phyloP scores from a whole-genome alignment of 75 land plant species.

The Cupressus sempervirens region DNA sequence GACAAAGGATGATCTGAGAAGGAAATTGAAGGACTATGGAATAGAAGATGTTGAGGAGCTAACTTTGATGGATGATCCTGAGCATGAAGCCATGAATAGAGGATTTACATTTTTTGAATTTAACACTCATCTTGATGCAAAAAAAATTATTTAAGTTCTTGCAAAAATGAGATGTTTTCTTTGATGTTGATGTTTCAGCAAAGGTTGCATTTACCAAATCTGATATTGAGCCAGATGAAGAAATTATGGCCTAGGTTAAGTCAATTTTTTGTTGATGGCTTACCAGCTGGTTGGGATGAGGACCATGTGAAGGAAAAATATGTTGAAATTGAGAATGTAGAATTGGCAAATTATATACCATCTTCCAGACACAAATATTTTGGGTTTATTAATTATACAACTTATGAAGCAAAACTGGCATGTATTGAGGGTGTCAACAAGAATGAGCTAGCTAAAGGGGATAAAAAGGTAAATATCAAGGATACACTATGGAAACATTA shows the following conservation, averaged over 20 bases:
- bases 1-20: too few relatives aligned
- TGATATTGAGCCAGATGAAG: conserved; percentile 40
- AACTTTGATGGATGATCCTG: conserved; percentile 49
- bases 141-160: conserved; percentile 29
- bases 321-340: conserved; percentile 56
- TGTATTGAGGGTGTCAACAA: conserved; percentile 61
- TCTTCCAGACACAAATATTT: conserved; percentile 68
- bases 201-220: conserved; percentile 53
- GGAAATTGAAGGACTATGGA: too few relatives aligned
- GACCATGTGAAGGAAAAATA: conserved; percentile 39
- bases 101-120: conserved; percentile 57
- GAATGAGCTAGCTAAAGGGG: conserved; percentile 41
- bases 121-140: conserved; percentile 44
- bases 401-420: conserved; percentile 64
- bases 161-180: conserved; percentile 32
- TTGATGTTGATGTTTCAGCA: conserved; percentile 38
- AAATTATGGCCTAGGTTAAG: conserved; percentile 59
- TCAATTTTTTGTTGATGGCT: conserved; percentile 69
- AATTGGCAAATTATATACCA: conserved; percentile 61
- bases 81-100: conserved; percentile 34
- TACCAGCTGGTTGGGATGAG: conserved; percentile 73
- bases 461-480: conserved; percentile 36
- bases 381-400: conserved; percentile 57
- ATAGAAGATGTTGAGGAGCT: conserved; percentile 40
- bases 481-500: conserved; percentile 36